These are phyloP conservation scores for Kwoniella heveanensis DNA, from an alignment of 768 basidiomycete genomes.

Conservation along the genomic window DNA sequence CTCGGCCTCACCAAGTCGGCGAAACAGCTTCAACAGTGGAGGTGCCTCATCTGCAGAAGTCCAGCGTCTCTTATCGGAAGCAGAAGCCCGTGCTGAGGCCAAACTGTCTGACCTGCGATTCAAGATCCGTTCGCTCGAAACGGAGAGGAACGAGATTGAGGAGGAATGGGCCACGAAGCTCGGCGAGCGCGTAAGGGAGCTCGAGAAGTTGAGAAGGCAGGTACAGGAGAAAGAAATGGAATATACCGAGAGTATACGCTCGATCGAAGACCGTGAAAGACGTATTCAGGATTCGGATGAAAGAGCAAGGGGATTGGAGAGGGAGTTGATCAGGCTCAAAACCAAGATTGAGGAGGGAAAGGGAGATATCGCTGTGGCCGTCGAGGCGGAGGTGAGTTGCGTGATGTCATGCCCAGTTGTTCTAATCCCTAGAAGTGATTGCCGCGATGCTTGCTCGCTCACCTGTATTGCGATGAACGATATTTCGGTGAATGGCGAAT, in stretches of 20 bases:
- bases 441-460: too few relatives aligned
- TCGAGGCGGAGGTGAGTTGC: conserved; percentile 59
- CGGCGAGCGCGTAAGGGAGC: conserved; percentile 72
- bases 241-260: conserved; percentile 63
- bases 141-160: conserved; percentile 82
- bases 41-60: conserved; percentile 39
- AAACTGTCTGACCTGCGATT: conserved; percentile 72
- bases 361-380: conserved; percentile 45
- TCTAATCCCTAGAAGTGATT: conserved; percentile 5
- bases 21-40: neutral
- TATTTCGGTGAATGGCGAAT: too few relatives aligned
- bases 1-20: conserved; percentile 21
- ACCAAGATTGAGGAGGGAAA: conserved; percentile 60
- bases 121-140: conserved; percentile 68
- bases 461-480: too few relatives aligned
- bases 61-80: conserved; percentile 69
- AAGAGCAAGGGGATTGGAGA: conserved; percentile 46
- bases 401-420: too few relatives aligned
- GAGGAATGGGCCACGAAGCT: conserved; percentile 86
- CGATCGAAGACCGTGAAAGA: conserved; percentile 59
- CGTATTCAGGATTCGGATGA: conserved; percentile 63
- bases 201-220: conserved; percentile 68
- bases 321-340: conserved; percentile 55
- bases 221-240: conserved; percentile 68
- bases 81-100: conserved; percentile 75